phyloP scores from a whole-genome alignment of 257 asterid species.

The Lavandula angustifolia region DNA sequence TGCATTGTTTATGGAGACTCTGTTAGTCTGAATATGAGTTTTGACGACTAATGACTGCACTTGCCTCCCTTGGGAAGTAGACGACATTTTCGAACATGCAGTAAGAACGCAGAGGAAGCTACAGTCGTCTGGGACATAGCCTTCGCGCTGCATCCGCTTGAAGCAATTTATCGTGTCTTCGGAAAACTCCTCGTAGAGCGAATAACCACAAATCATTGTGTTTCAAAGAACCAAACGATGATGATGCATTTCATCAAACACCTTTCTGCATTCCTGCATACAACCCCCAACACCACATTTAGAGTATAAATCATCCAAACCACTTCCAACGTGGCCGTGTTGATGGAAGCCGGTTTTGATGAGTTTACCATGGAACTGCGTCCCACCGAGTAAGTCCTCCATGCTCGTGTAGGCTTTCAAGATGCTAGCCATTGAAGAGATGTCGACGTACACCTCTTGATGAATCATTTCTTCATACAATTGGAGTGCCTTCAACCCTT shows the following conservation, averaged over 20 bases:
- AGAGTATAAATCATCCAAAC: constrained; percentile 67
- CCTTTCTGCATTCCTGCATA: constrained; percentile 45
- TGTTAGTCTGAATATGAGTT: constrained; percentile 50
- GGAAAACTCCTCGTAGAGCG: constrained; percentile 49
- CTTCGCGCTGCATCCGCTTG: constrained; percentile 60
- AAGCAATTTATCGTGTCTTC: constrained; percentile 66
- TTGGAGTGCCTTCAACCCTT: constrained; percentile 60
- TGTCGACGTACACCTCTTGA: constrained; percentile 47
- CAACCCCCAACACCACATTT: constrained; percentile 48
- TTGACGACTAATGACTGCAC: constrained; percentile 63
- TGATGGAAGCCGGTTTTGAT: constrained; percentile 60
- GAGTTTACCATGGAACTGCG: constrained; percentile 64
- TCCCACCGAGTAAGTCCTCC: constrained; percentile 68
- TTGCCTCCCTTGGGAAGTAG: constrained; percentile 73
- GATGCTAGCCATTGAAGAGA: constrained; percentile 76
- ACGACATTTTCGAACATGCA: constrained; percentile 59
- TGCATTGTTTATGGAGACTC: constrained; percentile 60
- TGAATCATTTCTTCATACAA: constrained; percentile 65
- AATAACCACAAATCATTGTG: constrained; percentile 76
- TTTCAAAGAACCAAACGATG: constrained; percentile 77
- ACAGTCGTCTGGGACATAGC: constrained; percentile 69
- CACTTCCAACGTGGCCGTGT: constrained; percentile 68
- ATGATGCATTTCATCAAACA: constrained; percentile 52
- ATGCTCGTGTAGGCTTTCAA: constrained; percentile 68
- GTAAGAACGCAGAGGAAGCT: constrained; percentile 65